Evolutionary conservation across 768 basidiomycete species (phyloP).

Genomic region (Phaeotremella skinneri): DNA sequence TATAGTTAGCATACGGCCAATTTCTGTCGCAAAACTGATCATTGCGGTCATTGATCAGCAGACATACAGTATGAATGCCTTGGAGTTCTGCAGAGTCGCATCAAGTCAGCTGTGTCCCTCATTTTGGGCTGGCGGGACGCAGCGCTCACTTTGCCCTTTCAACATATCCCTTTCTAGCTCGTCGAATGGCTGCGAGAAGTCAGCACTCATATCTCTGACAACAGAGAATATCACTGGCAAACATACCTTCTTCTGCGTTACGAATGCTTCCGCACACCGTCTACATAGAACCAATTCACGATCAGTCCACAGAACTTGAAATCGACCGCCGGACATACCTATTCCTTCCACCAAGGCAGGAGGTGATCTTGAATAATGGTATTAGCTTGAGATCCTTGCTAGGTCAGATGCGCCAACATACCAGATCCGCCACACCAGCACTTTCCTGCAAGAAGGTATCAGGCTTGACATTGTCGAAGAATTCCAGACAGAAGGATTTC

Average conservation of each 20-base stretch:
- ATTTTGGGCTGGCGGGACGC: constrained; percentile 2
- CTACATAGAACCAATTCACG: too few species aligned
- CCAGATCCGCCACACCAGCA: constrained; percentile 56
- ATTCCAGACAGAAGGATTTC: constrained; percentile 56
- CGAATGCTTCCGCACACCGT: constrained; percentile 53
- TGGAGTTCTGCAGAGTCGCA: constrained; percentile 51
- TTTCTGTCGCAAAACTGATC: constrained; percentile 44
- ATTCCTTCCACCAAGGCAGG: constrained; percentile 49
- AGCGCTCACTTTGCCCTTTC: constrained; percentile 53
- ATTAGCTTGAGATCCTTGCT: background rate
- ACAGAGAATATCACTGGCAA: constrained; percentile 6
- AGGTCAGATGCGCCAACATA: constrained; percentile 53
- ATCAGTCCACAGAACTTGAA: too few species aligned
- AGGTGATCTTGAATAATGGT: background rate
- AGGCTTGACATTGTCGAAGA: constrained; percentile 54
- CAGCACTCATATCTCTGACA: too few species aligned
- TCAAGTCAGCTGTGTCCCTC: constrained; percentile 19
- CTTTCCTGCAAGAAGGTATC: constrained; percentile 55
- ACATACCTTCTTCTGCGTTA: constrained; percentile 54
- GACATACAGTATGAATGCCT: constrained; percentile 51
- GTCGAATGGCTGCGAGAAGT: constrained; percentile 51
- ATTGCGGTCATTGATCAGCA: background rate
- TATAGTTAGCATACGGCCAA: constrained; percentile 2
- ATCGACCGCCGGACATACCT: too few species aligned
- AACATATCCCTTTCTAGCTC: constrained; percentile 55